These are phyloP conservation scores for Calcarisporium arbuscula DNA, from an alignment of 2,329 filamentous ascomycete species.

Conservation along the genomic window DNA sequence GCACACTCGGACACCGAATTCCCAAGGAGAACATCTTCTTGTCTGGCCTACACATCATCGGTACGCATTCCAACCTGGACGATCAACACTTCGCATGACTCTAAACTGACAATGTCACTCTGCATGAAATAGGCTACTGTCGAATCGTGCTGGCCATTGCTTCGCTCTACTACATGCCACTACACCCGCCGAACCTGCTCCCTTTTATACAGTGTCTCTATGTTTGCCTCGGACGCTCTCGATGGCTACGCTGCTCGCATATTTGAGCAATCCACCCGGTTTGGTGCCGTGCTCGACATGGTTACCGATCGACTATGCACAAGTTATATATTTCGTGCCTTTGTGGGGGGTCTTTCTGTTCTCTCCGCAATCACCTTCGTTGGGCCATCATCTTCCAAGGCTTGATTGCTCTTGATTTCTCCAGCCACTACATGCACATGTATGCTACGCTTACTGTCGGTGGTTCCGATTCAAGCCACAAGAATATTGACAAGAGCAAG, in stretches of 20 bases:
- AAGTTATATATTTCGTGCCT: conserved; percentile 89
- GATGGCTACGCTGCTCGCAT: conserved; percentile 78
- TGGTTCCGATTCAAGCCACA: conserved; percentile 75
- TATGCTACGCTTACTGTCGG: conserved; percentile 89
- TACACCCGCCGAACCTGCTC: conserved; percentile 96
- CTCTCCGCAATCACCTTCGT: conserved; percentile 86
- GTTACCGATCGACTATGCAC: conserved; percentile 98
- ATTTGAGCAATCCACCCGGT: conserved; percentile 89
- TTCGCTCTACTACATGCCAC: conserved; percentile 97
- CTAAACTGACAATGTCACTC: too few relatives aligned
- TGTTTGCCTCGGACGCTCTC: conserved; percentile 88
- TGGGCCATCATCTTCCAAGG: conserved; percentile 94
- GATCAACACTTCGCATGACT: background rate
- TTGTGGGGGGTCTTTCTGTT: conserved; percentile 90
- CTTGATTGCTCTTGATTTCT: conserved; percentile 84
- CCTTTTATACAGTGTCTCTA: conserved; percentile 85
- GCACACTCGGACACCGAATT: conserved; percentile 29
- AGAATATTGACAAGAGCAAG: conserved; percentile 82
- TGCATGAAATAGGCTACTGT: conserved; percentile 55
- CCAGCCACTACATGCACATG: conserved; percentile 99
- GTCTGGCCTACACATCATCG: conserved; percentile 77
- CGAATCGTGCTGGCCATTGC: conserved; percentile 78
- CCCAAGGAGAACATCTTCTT: conserved; percentile 73
- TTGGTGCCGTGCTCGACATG: conserved; percentile 97
- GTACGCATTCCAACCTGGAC: too few relatives aligned